phyloP scores from a whole-genome alignment of 805 yeast genomes.

The Teunomyces panamensis region DNA sequence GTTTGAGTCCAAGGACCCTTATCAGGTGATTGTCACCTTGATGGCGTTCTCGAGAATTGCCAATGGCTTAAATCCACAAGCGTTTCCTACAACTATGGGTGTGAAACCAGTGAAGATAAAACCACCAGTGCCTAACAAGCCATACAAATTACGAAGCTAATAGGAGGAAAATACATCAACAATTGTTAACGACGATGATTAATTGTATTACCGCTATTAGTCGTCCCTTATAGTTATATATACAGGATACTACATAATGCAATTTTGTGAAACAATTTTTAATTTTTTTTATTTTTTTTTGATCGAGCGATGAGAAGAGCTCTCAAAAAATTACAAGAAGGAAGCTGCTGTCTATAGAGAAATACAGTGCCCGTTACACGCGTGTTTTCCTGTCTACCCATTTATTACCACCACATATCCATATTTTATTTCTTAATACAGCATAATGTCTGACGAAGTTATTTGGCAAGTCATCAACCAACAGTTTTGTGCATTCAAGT shows the following conservation, averaged over 20 bases:
- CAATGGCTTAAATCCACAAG: constrained; percentile 34
- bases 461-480: constrained; percentile 97
- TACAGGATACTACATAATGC: background rate
- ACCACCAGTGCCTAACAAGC: constrained; percentile 57
- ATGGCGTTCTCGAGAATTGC: constrained; percentile 73
- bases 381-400: background rate
- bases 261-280: background rate
- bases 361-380: background rate
- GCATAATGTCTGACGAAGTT: constrained; percentile 65
- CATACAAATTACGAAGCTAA: constrained; percentile 33
- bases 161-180: background rate
- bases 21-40: constrained; percentile 71
- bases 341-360: background rate
- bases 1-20: constrained; percentile 71
- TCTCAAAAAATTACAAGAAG: constrained; percentile 5
- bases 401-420: background rate
- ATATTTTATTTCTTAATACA: background rate
- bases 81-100: constrained; percentile 31
- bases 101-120: constrained; percentile 45
- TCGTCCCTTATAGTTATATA: background rate
- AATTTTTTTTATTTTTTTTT: background rate
- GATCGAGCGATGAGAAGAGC: constrained; percentile 4
- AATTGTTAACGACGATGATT: background rate
- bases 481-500: constrained; percentile 92
- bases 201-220: background rate